Percentiles rank a stretch among this genome's conserved stretches.
These are phyloP conservation scores for Cichorium intybus DNA, from an alignment of 140 eudicot genomes.

Conservation along the genomic window DNA sequence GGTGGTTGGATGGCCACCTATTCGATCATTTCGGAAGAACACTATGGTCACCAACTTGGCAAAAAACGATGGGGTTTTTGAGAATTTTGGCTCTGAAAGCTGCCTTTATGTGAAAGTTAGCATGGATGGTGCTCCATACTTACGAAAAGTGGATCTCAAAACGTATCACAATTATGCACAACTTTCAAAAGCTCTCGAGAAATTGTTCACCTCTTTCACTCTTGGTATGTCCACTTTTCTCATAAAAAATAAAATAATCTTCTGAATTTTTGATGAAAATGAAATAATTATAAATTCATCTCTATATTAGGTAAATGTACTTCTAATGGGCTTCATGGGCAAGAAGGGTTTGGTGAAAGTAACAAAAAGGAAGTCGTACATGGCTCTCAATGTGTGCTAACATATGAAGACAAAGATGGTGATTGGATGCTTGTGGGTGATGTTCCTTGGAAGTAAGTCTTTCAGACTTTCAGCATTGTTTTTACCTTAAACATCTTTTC, in stretches of 20 bases:
- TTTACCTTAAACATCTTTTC: neutral
- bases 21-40: conserved; percentile 60
- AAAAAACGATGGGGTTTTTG: conserved; percentile 31
- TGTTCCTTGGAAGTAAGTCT: conserved; percentile 67
- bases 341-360: conserved; percentile 42
- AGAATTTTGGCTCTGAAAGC: conserved; percentile 27
- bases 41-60: conserved; percentile 42
- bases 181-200: conserved; percentile 60
- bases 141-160: conserved; percentile 58
- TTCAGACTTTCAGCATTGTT: neutral
- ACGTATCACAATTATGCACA: conserved; percentile 43
- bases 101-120: conserved; percentile 66
- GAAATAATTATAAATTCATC: neutral
- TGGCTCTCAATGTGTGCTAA: conserved; percentile 55
- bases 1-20: conserved; percentile 76
- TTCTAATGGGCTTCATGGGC: conserved; percentile 36
- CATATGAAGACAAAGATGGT: conserved; percentile 66
- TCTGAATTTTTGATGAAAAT: neutral
- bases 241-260: neutral
- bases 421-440: conserved; percentile 80
- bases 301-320: conserved; percentile 40
- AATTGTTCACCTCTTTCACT: conserved; percentile 63
- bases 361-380: conserved; percentile 40
- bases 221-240: conserved; percentile 29
- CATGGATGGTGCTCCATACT: conserved; percentile 76